phyloP scores from a whole-genome alignment of 352 stramenopile species.

The Blastocystis sp. region DNA sequence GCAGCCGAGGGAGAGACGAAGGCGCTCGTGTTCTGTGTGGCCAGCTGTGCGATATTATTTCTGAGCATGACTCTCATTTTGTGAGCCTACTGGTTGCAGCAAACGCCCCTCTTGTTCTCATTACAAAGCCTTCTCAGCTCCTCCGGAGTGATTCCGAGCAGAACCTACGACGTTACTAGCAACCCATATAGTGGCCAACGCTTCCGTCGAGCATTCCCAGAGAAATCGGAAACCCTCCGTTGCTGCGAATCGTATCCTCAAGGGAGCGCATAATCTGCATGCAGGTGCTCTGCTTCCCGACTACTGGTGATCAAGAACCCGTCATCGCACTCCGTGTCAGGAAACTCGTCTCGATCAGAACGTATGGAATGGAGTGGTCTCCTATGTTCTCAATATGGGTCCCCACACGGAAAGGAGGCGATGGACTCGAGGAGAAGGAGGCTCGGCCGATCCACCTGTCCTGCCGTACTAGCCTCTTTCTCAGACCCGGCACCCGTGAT shows the following conservation, averaged over 20 bases:
- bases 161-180: neutral
- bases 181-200: neutral
- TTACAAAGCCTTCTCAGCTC: constrained; percentile 36
- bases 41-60: constrained; percentile 13
- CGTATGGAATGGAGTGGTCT: constrained; percentile 28
- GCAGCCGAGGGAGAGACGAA: constrained; percentile 57
- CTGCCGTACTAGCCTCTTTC: too few species aligned
- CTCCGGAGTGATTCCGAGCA: constrained; percentile 32
- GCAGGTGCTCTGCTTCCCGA: constrained; percentile 13
- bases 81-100: constrained; percentile 18
- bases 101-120: constrained; percentile 5
- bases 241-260: constrained; percentile 36
- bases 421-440: neutral
- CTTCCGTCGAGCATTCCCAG: constrained; percentile 64
- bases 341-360: constrained; percentile 66
- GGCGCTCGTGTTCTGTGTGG: constrained; percentile 20
- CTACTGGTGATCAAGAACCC: neutral
- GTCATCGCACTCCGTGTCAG: neutral
- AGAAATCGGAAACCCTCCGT: constrained; percentile 46
- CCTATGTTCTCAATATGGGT: constrained; percentile 53
- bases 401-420: constrained; percentile 12
- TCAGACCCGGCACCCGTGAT: neutral
- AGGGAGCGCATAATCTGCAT: constrained; percentile 11
- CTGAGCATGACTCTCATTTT: neutral
- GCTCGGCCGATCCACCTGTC: too few species aligned